These are phyloP conservation scores for Opeltia flavorubescens DNA, from an alignment of 495 filamentous ascomycete genomes.

Conservation along the genomic window DNA sequence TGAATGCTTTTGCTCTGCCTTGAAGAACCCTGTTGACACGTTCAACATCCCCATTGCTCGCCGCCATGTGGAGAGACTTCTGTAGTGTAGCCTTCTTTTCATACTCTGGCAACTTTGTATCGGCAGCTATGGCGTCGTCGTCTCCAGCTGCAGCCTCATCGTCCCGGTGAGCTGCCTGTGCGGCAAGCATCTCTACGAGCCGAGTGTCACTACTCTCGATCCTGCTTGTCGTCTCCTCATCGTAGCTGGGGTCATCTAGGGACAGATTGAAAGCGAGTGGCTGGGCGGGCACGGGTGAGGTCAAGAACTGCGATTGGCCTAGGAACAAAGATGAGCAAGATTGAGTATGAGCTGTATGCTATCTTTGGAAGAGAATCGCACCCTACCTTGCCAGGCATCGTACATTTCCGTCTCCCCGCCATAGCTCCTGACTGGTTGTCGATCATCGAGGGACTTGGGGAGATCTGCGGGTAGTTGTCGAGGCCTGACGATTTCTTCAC, in stretches of 20 bases:
- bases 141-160: constrained; percentile 57
- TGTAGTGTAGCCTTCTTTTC: constrained; percentile 76
- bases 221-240: constrained; percentile 46
- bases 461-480: constrained; percentile 68
- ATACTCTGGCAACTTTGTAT: constrained; percentile 56
- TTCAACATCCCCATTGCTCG: constrained; percentile 87
- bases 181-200: constrained; percentile 90
- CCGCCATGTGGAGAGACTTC: constrained; percentile 83
- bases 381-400: constrained; percentile 92
- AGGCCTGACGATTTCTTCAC: constrained; percentile 10
- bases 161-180: constrained; percentile 70
- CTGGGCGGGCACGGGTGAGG: constrained; percentile 67
- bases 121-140: constrained; percentile 61
- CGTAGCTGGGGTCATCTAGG: constrained; percentile 53
- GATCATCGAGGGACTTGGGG: constrained; percentile 80
- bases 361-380: constrained; percentile 12
- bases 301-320: constrained; percentile 94
- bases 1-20: constrained; percentile 58
- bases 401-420: constrained; percentile 84
- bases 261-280: constrained; percentile 74
- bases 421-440: constrained; percentile 46
- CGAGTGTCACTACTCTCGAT: constrained; percentile 73
- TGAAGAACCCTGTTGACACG: constrained; percentile 62
- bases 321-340: not conserved
- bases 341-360: not conserved